Base-by-base conservation (phyloP, 371 early-diverging fungal species). In the Rhizopus stolonifer region DNA sequence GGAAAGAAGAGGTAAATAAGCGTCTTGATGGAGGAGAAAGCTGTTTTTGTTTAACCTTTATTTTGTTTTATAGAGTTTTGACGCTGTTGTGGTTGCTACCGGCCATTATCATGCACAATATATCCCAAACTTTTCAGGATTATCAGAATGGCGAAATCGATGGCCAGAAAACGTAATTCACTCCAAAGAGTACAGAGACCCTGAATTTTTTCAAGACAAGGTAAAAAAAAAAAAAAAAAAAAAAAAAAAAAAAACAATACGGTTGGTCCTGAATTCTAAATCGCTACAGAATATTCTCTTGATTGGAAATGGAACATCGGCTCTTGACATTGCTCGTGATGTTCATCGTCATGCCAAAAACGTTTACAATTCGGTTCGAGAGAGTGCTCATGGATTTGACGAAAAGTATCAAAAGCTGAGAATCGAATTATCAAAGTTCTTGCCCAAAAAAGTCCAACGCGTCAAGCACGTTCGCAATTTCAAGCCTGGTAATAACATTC, bases 31-130 rank as follows among this genome's bases (percentile, higher is more conserved):
- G 2, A 46, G 45, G 1, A 50, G 50, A 1, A n/a, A n/a, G n/a
- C n/a, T 49, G 11, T 47, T 61, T 7, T 40, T 46, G 17, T 55
- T 61, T n/a, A 5, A 7, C 17, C 46, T 19, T n/a, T 15, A 14
- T 4, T 5, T 45, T 14, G 24, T 14, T 14, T 26, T 8, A 23
- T 44, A 40, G 40, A 14, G 24, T 81, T 74, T 56, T 29, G 84
- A 87, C 56, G 82, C 79, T 4, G 57, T 87, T 5, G 54, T 84
- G 4, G 75, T 85, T 8, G 82, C 82, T n/a, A 75, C 69, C 6
- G 87, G 87, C 0, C 81, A 84, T 33, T 80, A 79, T 43, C 59
- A 61, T 31, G 63, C 72, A 3, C 85, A 84, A 1, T 70, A 65
- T 46, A 70, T 84, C 7, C 87, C 85, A 4, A 60, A 77, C 15